Evolutionary conservation across 2,329 filamentous ascomycete genomes (phyloP), one percentile per base, ranked within the genome.

Genomic region (Fusarium pilosicola): DNA sequence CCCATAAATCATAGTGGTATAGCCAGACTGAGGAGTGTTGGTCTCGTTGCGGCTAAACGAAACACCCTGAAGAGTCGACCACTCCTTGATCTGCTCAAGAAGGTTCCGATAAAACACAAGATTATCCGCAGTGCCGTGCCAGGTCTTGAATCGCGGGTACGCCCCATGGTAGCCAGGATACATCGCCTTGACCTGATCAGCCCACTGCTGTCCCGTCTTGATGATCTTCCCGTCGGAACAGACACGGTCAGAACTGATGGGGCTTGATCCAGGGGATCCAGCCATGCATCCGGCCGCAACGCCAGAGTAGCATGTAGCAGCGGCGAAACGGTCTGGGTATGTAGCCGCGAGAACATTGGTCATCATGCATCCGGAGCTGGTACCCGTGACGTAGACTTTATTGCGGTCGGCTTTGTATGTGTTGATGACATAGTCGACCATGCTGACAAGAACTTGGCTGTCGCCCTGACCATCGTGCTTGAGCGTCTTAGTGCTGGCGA

Each of bases 361-460:
- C 61, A 66, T 66, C 61, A 66, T 66, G 6, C 61, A 66, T 38
- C 64, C 49, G 14, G 64, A 66, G 61, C 64, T 66, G 14, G 61
- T 58, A 0, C 61, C 61, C 3, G 64, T 66, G 18, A 65, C 61
- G 17, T 65, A 66, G 15, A 65, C 24, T 18, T 65, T 66, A 7
- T 34, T 66, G 2, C 12, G 24, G 3, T 65, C 42, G n/a, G 64
- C 64, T 0, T 44, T 57, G 49, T 65, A 66, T 1, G 54, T 46
- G 5, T 66, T 65, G 44, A 66, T 66, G 14, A 56, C 12, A 17
- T 56, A 65, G 61, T 66, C 49, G 1, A 66, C 61, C 61, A 66
- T 65, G 12, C 51, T 45, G 30, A 66, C 51, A 9, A 66, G 64
- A n/a, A 65, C 64, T 11, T 66, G 61, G 2, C 64, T 66, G 17